Evolutionary conservation across 73 alveolate species (phyloP), one percentile per base, ranked within the genome.

Genomic region (Paramecium tetraurelia): DNA sequence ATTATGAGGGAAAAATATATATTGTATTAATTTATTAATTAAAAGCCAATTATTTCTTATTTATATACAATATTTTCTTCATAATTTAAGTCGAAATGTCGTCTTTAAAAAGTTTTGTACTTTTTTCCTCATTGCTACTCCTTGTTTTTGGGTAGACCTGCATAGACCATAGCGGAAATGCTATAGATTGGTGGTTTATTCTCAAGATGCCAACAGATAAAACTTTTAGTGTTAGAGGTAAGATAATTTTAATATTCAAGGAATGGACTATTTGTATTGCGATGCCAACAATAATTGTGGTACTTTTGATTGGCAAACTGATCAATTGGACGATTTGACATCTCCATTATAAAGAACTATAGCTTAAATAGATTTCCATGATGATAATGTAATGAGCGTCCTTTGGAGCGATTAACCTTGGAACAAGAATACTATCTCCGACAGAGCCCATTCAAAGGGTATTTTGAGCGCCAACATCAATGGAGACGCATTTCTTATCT

Each of bases 351-450:
- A 80, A 46, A 43, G 72, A 80, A 80, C 90, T 22, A 48, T 80
- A 18, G 90, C 90, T 20, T 46, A 80, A 80, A 80, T 80, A 24
- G 75, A 80, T 80, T 80, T 80, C 38, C 76, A 41, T 44, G 18
- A 40, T 48, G 43, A 33, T n/a, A 43, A 21, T 44, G 16, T 46
- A 43, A 80, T 80, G 90, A 44, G 76, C 10, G 72, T 80, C 7
- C 10, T 46, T 20, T 80, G 90, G 90, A 44, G 76, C 21, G 90
- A 80, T 44, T 80, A 80, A 80, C 90, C 90, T 80, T 80, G 57
- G 46, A 43, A 48, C 12, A 80, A 80, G 29, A 46, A 27, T 48
- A 80, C 90, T 7, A 43, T 80, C 1, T 80, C 90, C 18, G 72
- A 46, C 48, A 80, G 57, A 46, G 90, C 90, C 12, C 90, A 80